Percentiles rank a stretch among this genome's conserved stretches.
Evolutionary conservation across 2,329 filamentous ascomycete genomes (phyloP).

Genomic region (Aspergillus phoenicis): DNA sequence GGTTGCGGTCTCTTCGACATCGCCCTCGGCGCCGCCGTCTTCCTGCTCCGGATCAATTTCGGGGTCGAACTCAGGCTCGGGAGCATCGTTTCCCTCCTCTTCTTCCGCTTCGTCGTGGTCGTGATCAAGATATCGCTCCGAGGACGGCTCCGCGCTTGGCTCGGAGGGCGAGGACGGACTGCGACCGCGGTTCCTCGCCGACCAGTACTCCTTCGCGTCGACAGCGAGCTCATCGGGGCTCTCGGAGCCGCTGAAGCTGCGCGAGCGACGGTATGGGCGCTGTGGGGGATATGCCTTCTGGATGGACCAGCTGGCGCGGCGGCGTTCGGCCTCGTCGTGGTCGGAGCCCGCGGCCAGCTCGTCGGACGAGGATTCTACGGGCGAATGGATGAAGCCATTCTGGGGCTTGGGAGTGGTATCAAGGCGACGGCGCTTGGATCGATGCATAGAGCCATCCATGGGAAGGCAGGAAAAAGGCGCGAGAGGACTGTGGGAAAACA

Average conservation of each 20-base stretch:
- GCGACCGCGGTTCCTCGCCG: conserved; percentile 30
- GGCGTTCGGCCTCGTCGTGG: conserved; percentile 39
- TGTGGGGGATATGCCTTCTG: conserved; percentile 36
- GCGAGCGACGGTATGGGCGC: conserved; percentile 29
- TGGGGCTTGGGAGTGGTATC: conserved; percentile 23
- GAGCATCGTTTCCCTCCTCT: not conserved
- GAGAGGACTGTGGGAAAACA: not conserved
- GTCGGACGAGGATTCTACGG: conserved; percentile 42
- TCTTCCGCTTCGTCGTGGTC: not conserved
- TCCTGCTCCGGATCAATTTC: not conserved
- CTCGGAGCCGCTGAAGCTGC: conserved; percentile 37
- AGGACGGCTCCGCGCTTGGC: not conserved
- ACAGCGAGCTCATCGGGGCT: conserved; percentile 51
- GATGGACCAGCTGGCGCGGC: conserved; percentile 39
- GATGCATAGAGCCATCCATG: conserved; percentile 29
- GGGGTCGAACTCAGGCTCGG: not conserved
- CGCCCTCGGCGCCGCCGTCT: conserved; percentile 14
- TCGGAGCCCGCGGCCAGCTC: conserved; percentile 42
- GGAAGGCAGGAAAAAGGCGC: conserved; percentile 2
- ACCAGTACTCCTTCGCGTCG: conserved; percentile 43
- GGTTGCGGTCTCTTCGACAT: conserved; percentile 24
- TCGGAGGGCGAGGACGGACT: conserved; percentile 22
- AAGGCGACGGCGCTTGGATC: conserved; percentile 37
- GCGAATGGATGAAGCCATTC: conserved; percentile 27
- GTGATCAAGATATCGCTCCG: not conserved